Conservation (phyloP, 164 flowering plant species). For the Nelumbo lutea region DNA sequence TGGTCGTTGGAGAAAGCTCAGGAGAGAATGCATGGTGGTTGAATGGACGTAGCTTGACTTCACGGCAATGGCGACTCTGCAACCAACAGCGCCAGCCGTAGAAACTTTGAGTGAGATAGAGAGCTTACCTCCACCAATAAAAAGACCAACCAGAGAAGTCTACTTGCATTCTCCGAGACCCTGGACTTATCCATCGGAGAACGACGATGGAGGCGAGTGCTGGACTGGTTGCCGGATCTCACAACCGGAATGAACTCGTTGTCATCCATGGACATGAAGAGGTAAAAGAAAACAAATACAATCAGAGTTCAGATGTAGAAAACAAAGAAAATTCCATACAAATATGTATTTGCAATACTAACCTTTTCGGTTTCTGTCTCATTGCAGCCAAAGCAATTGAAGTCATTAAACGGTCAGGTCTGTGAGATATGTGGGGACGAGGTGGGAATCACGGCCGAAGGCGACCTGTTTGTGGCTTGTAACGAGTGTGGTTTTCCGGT, state of each 20-base stretch:
- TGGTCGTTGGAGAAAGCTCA: constrained; percentile 10
- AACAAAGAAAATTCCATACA: neutral
- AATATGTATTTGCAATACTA: neutral
- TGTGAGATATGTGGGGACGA: constrained; percentile 98
- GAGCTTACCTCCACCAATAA: constrained; percentile 16
- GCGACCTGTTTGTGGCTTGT: constrained; percentile 93
- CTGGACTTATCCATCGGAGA: neutral
- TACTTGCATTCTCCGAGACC: neutral
- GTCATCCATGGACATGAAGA: constrained; percentile 97
- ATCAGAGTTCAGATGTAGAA: neutral
- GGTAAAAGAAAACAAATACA: constrained; percentile 33
- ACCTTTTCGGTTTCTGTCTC: neutral
- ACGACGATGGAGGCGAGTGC: constrained; percentile 85
- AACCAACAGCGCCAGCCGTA: constrained; percentile 38
- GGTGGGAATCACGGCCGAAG: constrained; percentile 74
- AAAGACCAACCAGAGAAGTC: constrained; percentile 15
- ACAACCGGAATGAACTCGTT: constrained; percentile 93
- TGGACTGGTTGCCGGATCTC: constrained; percentile 96
- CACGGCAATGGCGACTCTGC: constrained; percentile 91
- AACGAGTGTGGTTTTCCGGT: constrained; percentile 98
- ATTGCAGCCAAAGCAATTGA: constrained; percentile 80
- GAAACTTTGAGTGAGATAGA: constrained; percentile 25
- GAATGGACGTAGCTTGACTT: constrained; percentile 64
- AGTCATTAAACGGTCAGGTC: constrained; percentile 75
- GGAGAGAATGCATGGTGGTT: constrained; percentile 31